A percentile compares a stretch with the other conserved stretches of the same genome.
Conservation (phyloP, 768 basidiomycete genomes). For the Dioszegia aurantiaca region DNA sequence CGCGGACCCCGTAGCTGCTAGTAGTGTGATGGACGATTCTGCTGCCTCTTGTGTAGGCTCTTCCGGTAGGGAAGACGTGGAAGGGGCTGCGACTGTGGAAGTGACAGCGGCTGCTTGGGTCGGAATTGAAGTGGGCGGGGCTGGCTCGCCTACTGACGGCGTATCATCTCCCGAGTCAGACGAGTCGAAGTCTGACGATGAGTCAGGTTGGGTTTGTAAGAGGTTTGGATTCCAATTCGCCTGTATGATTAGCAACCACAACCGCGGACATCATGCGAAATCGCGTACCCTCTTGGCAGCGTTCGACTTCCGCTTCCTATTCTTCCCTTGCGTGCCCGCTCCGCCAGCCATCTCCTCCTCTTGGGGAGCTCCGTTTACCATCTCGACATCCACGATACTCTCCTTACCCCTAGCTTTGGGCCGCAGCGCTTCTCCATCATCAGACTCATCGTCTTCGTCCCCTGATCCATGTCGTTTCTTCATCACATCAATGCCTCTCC, state of each 20-base stretch:
- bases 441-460: slow-evolving; percentile 29
- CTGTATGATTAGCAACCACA: slow-evolving; percentile 15
- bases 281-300: slow-evolving; percentile 16
- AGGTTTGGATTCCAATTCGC: slow-evolving; percentile 33
- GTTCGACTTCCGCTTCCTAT: slow-evolving; percentile 14
- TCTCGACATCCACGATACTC: slow-evolving; percentile 25
- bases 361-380: not conserved
- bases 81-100: not conserved
- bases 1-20: not conserved
- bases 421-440: slow-evolving; percentile 43
- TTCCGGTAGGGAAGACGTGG: not conserved
- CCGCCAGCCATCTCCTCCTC: not conserved
- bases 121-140: not conserved
- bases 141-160: slow-evolving; percentile 8
- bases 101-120: not conserved
- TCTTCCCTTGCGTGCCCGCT: not conserved
- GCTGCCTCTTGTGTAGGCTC: not conserved
- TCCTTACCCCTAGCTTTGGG: slow-evolving; percentile 39
- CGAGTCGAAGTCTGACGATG: slow-evolving; percentile 36
- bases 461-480: slow-evolving; percentile 22
- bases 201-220: slow-evolving; percentile 32
- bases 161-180: slow-evolving; percentile 39
- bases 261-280: not conserved
- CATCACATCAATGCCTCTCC: slow-evolving; percentile 41
- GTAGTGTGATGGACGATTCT: not conserved